A percentile compares a stretch with the other conserved stretches of the same genome.
Conservation (phyloP, 176 grass and related monocot genomes). For the Tuctoria greenei region DNA sequence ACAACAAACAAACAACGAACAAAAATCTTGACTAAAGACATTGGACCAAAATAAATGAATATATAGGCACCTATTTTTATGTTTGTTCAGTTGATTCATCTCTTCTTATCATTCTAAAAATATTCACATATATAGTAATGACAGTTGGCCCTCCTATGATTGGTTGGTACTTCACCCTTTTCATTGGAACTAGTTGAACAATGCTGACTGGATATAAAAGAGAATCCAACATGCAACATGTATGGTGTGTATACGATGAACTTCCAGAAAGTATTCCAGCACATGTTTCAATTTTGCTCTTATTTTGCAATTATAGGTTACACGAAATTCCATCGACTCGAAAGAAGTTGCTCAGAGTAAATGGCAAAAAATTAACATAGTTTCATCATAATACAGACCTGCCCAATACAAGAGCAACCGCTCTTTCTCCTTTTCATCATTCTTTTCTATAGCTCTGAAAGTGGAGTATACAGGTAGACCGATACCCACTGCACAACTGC, state of each 20-base stretch:
- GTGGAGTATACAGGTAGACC: constrained; percentile 88
- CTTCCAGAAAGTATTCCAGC: not conserved
- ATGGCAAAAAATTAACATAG: not conserved
- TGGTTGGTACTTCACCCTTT: not conserved
- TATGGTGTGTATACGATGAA: not conserved
- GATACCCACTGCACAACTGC: constrained; percentile 84
- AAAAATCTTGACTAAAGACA: not conserved
- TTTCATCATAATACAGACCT: constrained; percentile 48
- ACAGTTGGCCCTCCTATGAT: not conserved
- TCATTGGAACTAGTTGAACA: not conserved
- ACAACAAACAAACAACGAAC: not conserved
- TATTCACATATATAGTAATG: not conserved
- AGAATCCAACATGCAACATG: not conserved
- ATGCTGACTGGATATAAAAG: not conserved
- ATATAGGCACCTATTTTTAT: not conserved
- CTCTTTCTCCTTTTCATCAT: constrained; percentile 79
- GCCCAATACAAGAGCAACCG: constrained; percentile 91
- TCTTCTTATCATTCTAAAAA: not conserved
- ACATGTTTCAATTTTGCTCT: not conserved
- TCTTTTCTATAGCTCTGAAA: constrained; percentile 95
- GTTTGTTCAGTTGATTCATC: not conserved
- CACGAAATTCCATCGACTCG: not conserved
- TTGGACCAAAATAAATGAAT: constrained; percentile 10
- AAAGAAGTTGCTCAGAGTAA: constrained; percentile 4
- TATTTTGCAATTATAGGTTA: not conserved